Conservation (phyloP, 2,329 filamentous ascomycete genomes). For the Claviceps monticola region DNA sequence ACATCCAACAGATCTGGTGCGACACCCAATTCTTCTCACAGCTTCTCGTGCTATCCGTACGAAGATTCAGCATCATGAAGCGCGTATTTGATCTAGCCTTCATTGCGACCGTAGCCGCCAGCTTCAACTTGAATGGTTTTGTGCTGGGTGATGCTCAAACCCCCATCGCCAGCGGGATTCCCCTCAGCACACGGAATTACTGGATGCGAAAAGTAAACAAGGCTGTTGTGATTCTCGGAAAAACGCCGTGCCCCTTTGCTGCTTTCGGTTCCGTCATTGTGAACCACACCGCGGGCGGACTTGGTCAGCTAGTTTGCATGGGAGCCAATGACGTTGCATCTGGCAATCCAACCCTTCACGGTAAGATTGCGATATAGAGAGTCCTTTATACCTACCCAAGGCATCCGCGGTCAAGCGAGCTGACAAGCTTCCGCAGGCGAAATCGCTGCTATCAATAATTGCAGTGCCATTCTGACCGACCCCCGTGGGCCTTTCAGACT, state of each 20-base stretch:
- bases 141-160: not conserved
- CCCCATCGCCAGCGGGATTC: slow-evolving; percentile 12
- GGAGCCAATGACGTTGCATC: slow-evolving; percentile 32
- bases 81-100: not conserved
- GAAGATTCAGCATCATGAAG: not conserved
- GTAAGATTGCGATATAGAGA: slow-evolving; percentile 12
- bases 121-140: not conserved
- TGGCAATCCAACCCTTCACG: slow-evolving; percentile 40
- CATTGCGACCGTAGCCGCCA: not conserved
- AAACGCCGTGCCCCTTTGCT: slow-evolving; percentile 33
- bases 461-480: slow-evolving; percentile 32
- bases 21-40: too few species aligned
- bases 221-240: slow-evolving; percentile 21
- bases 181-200: slow-evolving; percentile 25
- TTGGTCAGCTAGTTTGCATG: slow-evolving; percentile 34
- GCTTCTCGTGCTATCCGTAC: not conserved
- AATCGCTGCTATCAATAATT: slow-evolving; percentile 40
- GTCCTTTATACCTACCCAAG: not conserved
- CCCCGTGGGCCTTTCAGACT: slow-evolving; percentile 30
- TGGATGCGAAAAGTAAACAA: slow-evolving; percentile 39
- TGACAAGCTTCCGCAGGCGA: slow-evolving; percentile 22
- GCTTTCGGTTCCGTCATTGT: slow-evolving; percentile 41
- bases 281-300: slow-evolving; percentile 32
- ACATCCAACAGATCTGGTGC: too few species aligned
- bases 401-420: not conserved